Evolutionary conservation across 148 eudicot genomes (phyloP).

Genomic region (Camellia granthamiana): DNA sequence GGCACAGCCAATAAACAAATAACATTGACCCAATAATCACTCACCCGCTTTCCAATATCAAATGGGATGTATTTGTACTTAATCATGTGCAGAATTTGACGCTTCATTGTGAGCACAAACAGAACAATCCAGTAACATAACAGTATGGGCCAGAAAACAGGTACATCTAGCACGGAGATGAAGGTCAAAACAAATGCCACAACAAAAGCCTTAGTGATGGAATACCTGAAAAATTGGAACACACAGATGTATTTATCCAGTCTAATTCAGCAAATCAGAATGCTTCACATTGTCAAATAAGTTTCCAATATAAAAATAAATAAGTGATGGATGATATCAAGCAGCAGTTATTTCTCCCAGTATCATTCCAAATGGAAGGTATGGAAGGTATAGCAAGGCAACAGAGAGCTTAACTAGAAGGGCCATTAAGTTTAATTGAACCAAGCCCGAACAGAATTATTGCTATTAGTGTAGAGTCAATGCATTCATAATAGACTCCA

Average conservation of each 20-base stretch:
- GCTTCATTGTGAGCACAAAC: constrained; percentile 73
- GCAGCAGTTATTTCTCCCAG: neutral
- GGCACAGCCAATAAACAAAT: neutral
- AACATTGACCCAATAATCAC: neutral
- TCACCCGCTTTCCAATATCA: constrained; percentile 73
- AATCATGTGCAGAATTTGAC: constrained; percentile 79
- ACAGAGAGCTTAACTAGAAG: neutral
- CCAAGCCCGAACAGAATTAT: neutral
- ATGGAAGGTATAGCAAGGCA: neutral
- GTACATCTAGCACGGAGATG: constrained; percentile 56
- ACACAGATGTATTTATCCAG: neutral
- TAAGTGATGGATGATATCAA: neutral
- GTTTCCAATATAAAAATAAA: neutral
- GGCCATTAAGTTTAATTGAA: neutral
- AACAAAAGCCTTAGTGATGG: constrained; percentile 58
- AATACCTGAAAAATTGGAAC: constrained; percentile 44
- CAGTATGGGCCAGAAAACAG: constrained; percentile 72
- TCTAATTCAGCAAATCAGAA: neutral
- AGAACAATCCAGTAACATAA: constrained; percentile 64
- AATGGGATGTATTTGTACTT: constrained; percentile 76
- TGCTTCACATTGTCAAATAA: neutral
- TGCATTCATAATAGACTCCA: neutral
- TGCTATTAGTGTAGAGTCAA: neutral
- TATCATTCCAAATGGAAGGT: neutral
- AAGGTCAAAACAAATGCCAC: constrained; percentile 57